These are phyloP conservation scores for Neofusicoccum umdonicola DNA, from an alignment of 2,329 filamentous ascomycete genomes.

Conservation along the genomic window DNA sequence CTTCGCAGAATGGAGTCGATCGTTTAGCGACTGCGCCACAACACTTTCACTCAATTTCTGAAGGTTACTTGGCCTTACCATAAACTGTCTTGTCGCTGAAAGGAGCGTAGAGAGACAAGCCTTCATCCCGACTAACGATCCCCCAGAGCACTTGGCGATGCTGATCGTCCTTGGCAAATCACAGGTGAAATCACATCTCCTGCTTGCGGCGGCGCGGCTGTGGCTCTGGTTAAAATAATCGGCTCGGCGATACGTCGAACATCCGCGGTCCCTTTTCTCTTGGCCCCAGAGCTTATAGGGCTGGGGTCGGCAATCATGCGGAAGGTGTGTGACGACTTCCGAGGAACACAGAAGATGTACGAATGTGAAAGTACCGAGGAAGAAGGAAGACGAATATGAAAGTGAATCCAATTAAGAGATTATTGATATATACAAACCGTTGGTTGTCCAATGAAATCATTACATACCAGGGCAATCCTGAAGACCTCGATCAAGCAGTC, in stretches of 20 bases:
- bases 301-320: neutral
- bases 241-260: too few relatives aligned
- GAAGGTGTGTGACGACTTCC: neutral
- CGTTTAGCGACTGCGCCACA: too few relatives aligned
- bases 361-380: too few relatives aligned
- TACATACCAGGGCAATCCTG: neutral
- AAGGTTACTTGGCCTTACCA: neutral
- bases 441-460: neutral
- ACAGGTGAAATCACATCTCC: neutral
- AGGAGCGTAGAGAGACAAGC: neutral
- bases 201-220: neutral
- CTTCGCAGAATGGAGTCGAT: neutral
- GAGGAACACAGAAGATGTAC: neutral
- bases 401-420: neutral
- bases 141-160: neutral
- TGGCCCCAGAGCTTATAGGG: neutral
- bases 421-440: neutral
- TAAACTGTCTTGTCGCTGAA: neutral
- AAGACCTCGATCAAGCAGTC: neutral
- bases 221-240: neutral
- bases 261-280: neutral
- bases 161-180: neutral
- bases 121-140: neutral
- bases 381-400: too few relatives aligned
- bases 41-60: neutral